A percentile compares a stretch with the other conserved stretches of the same genome.
These are phyloP conservation scores for Sporothrix brasiliensis DNA, from an alignment of 2,329 filamentous ascomycete species.

Conservation along the genomic window DNA sequence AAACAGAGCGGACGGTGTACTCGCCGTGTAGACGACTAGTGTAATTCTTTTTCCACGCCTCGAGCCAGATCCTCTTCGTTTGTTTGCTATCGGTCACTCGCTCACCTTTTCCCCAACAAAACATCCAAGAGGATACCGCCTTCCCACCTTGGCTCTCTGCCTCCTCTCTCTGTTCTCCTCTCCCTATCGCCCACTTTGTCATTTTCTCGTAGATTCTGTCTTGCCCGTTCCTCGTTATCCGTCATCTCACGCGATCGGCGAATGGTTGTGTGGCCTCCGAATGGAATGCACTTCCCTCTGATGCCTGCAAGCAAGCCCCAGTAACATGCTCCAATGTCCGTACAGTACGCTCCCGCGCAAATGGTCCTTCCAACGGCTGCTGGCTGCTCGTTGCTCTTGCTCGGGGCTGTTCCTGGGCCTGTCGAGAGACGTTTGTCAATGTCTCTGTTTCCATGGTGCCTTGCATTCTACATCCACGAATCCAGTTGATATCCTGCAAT, in stretches of 20 bases:
- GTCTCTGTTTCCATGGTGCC: not conserved
- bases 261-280: conserved; percentile 1
- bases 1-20: not conserved
- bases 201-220: not conserved
- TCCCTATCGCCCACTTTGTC: not conserved
- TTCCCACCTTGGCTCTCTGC: not conserved
- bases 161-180: not conserved
- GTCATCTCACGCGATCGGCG: conserved; percentile 7
- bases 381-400: not conserved
- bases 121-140: conserved; percentile 14
- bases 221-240: not conserved
- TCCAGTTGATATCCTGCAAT: not conserved
- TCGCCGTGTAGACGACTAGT: not conserved
- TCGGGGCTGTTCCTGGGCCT: not conserved
- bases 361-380: not conserved
- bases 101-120: conserved; percentile 21
- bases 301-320: not conserved
- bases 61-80: not conserved
- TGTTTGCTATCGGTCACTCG: conserved; percentile 3
- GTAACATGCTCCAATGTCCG: too few relatives aligned
- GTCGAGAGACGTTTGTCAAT: not conserved
- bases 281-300: conserved; percentile 15
- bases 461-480: not conserved
- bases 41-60: not conserved
- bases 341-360: conserved; percentile 8